Evolutionary conservation across 2,329 filamentous ascomycete species (phyloP), one percentile per base, ranked within the genome.

Genomic region (Pseudogymnoascus sp.): DNA sequence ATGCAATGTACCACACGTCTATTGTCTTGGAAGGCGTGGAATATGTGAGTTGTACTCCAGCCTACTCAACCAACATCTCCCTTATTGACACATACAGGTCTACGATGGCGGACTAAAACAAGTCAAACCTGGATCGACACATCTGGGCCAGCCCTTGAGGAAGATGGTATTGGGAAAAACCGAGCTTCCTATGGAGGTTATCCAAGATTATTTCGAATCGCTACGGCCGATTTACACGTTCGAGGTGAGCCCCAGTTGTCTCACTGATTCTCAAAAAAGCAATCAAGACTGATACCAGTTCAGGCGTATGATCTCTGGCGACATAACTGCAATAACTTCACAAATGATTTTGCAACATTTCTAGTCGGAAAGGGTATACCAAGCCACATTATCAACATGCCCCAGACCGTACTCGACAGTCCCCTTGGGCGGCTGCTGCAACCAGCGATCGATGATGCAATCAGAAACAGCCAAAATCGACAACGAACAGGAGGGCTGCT

Each of bases 261-360:
- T 20, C 11, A 58, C 7, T 18, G 5, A 15, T 12, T 20, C 18
- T 36, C 22, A 38, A 15, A 50, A 43, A 8, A 33, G 22, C 1
- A 30, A 15, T 37, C 57, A 53, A 68, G 18, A 58, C 2, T 20
- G 20, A 62, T 18, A 18, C 15, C 30, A 43, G 59, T 7, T 15
- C 65, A 91, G 83, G 89, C 90, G 0, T 97, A 97, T 70, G 91
- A 97, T 70, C 77, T 97, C 4, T 96, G 83, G 72, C 90, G 77
- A 68, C 91, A 97, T 74, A 99, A 99, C 72, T 97, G 93, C 78
- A 99, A 97, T 76, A 97, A 97, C 74, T 99, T 97, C 74, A 90
- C 89, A 3, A 93, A 97, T 70, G 91, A 96, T 64, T 87, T 97
- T 66, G 80, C 90, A 64, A 94, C 90, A 73, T 97, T 97, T 65